Evolutionary conservation across 768 basidiomycete genomes (phyloP).

Genomic region (Sutorius australiensis): DNA sequence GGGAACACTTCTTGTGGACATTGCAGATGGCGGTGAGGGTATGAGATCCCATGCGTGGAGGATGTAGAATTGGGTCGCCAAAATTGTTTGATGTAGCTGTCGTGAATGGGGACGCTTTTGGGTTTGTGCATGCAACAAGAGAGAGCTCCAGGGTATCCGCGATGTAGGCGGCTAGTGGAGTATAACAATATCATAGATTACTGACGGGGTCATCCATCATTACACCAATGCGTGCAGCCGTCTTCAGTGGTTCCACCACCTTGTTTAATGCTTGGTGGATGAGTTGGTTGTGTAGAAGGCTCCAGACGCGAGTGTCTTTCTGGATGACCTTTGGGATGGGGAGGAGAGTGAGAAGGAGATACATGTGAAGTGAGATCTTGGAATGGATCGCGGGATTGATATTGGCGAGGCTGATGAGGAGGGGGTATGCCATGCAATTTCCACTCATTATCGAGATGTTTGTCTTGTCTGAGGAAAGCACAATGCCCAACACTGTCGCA

Average conservation of each 20-base stretch:
- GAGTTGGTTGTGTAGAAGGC: slow-evolving; percentile 19
- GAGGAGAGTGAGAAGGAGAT: not conserved
- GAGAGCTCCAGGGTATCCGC: too few species aligned
- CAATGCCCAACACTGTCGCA: not conserved
- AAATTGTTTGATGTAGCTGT: not conserved
- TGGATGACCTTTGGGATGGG: not conserved
- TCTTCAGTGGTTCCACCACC: slow-evolving; percentile 29
- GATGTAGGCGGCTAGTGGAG: not conserved
- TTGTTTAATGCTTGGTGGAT: slow-evolving; percentile 27
- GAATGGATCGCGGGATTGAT: not conserved
- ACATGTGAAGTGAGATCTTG: not conserved
- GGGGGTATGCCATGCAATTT: not conserved
- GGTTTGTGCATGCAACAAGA: too few species aligned
- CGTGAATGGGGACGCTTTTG: too few species aligned
- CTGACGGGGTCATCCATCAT: slow-evolving; percentile 25
- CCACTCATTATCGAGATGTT: not conserved
- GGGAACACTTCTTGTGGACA: too few species aligned
- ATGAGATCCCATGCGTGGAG: too few species aligned
- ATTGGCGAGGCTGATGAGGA: not conserved
- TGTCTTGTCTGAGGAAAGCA: not conserved
- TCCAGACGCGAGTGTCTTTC: not conserved
- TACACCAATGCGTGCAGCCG: slow-evolving; percentile 24
- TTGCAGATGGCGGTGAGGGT: too few species aligned
- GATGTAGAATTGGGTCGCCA: too few species aligned
- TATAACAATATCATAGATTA: not conserved